A percentile compares a stretch with the other conserved stretches of the same genome.
phyloP scores from a whole-genome alignment of 2,329 filamentous ascomycete species.

The Nemania serpens region DNA sequence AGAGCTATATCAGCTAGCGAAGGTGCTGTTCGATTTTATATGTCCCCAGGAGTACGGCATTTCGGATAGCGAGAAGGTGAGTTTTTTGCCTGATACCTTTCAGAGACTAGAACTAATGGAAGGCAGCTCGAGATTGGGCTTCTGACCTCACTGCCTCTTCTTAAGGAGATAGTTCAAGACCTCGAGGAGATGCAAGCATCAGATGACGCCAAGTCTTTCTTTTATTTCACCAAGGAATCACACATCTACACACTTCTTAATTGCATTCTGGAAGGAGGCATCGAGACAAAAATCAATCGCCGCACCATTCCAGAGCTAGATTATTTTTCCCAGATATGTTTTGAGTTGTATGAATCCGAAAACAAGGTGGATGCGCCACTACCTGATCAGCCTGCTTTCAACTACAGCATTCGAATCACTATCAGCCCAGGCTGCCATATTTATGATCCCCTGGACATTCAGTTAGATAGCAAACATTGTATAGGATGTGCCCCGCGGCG shows the following conservation, averaged over 20 bases:
- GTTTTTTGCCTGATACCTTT: constrained; percentile 10
- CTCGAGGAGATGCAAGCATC: constrained; percentile 97
- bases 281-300: constrained; percentile 94
- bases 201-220: constrained; percentile 91
- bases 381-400: constrained; percentile 73
- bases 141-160: constrained; percentile 86
- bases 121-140: constrained; percentile 86
- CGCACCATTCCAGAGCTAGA: constrained; percentile 96
- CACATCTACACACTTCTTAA: constrained; percentile 98
- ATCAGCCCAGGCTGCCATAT: constrained; percentile 96
- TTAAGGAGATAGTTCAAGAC: constrained; percentile 96
- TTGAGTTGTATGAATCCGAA: constrained; percentile 95
- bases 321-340: constrained; percentile 96
- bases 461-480: constrained; percentile 93
- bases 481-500: constrained; percentile 92
- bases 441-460: constrained; percentile 93
- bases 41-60: constrained; percentile 99
- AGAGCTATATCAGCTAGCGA: constrained; percentile 90
- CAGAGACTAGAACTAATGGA: constrained; percentile 24
- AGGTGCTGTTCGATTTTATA: constrained; percentile 97
- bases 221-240: constrained; percentile 99
- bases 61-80: constrained; percentile 81
- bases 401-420: constrained; percentile 95
- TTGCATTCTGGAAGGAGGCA: constrained; percentile 94
- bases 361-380: constrained; percentile 60